Percentiles rank a stretch among this genome's conserved stretches.
Conservation (phyloP, 768 basidiomycete genomes). For the Boletus rubroflammeus region DNA sequence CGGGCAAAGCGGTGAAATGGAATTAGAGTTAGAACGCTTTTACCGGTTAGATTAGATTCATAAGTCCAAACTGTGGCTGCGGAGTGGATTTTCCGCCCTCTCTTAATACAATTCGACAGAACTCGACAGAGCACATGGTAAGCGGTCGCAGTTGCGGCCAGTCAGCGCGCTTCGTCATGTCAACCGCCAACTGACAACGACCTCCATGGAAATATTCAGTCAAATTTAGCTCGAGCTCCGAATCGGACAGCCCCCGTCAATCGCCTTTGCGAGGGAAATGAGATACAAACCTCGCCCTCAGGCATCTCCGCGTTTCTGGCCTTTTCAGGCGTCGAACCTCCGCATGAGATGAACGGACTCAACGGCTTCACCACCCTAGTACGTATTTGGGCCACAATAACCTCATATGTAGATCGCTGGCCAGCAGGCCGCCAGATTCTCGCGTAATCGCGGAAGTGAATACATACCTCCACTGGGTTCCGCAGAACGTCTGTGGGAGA, state of each 20-base stretch:
- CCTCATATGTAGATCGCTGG: constrained; percentile 24
- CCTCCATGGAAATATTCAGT: constrained; percentile 11
- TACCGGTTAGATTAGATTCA: constrained; percentile 30
- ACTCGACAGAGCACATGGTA: neutral
- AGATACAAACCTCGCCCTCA: constrained; percentile 2
- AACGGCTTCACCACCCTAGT: constrained; percentile 12
- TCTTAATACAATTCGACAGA: neutral
- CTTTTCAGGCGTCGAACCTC: constrained; percentile 28
- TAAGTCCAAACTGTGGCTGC: constrained; percentile 22
- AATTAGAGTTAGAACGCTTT: constrained; percentile 30
- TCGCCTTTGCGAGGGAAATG: constrained; percentile 16
- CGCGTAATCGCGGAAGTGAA: constrained; percentile 32
- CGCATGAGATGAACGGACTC: constrained; percentile 30
- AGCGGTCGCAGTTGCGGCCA: neutral
- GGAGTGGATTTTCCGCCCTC: constrained; percentile 7
- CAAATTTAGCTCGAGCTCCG: constrained; percentile 12
- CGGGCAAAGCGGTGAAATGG: constrained; percentile 21
- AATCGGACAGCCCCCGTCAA: constrained; percentile 3
- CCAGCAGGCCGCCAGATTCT: constrained; percentile 12
- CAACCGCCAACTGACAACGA: constrained; percentile 10
- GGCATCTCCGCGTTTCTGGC: constrained; percentile 28
- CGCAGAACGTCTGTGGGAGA: neutral
- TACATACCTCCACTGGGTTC: constrained; percentile 5
- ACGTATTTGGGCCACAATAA: constrained; percentile 17
- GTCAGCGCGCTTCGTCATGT: constrained; percentile 17